These are phyloP conservation scores for Aspergillus funiculosus DNA, from an alignment of 495 filamentous ascomycete genomes.

Conservation along the genomic window DNA sequence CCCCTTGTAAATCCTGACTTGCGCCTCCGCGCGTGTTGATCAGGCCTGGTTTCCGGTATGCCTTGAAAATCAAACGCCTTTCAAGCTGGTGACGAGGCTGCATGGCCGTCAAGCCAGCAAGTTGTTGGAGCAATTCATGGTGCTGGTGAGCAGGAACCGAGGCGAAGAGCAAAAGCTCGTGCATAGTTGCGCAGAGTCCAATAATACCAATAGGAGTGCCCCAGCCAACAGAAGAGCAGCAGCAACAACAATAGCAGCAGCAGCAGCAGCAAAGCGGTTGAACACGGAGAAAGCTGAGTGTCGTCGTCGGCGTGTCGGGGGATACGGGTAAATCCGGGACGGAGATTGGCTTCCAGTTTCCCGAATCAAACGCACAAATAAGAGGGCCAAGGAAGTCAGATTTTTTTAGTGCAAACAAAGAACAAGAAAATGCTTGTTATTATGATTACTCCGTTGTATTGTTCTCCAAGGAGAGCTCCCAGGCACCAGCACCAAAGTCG, in stretches of 20 bases:
- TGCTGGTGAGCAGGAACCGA: conserved; percentile 43
- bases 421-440: too few species aligned
- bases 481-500: too few species aligned
- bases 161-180: conserved; percentile 45
- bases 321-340: conserved; percentile 27
- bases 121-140: conserved; percentile 59
- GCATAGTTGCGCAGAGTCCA: conserved; percentile 27
- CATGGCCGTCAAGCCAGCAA: conserved; percentile 63
- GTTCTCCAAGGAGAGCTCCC: too few species aligned
- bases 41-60: conserved; percentile 43
- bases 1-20: conserved; percentile 39
- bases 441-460: too few species aligned
- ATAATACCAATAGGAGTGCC: background rate
- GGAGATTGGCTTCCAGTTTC: conserved; percentile 15
- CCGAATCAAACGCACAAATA: conserved; percentile 9
- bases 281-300: too few species aligned
- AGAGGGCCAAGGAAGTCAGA: background rate
- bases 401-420: background rate
- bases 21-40: conserved; percentile 36
- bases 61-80: conserved; percentile 62
- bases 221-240: too few species aligned
- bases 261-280: background rate
- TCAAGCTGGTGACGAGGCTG: conserved; percentile 54
- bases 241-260: too few species aligned
- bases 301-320: background rate